Evolutionary conservation across 805 yeast genomes (phyloP), one percentile per base, ranked within the genome.

Genomic region (Candida krabiensis): DNA sequence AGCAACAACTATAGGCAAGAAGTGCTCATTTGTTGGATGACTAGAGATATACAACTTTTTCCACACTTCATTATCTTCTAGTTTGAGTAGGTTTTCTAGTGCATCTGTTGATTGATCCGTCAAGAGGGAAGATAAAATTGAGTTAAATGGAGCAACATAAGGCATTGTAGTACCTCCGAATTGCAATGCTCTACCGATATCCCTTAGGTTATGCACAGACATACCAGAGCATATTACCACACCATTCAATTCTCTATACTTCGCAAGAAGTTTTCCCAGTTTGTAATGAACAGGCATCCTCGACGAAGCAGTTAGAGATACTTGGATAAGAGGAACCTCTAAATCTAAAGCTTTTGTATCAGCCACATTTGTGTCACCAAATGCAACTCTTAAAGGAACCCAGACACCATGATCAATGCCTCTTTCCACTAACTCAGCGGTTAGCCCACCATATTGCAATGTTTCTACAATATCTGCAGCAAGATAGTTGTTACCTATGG

Each of bases 361-460:
- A 12, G 50, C 49, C 16, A 59, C 56, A 4, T 60, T 54, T 2
- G 64, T 41, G 19, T 67, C 56, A 28, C 76, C 69, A 46, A 85
- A 83, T 6, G 86, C 87, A 17, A 82, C 84, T 52, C 83, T 79
- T 42, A 81, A 69, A 1, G 91, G 91, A 5, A 83, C 89, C 88
- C 91, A 86, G 6, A 71, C 81, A 5, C 95, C 95, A 61, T 86
- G 95, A 55, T 86, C 95, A 16, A 86, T 60, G 8, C 93, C 93
- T 39, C 93, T 65, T n/a, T 63, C 55, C 0, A 73, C 66, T 8
- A 76, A 42, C 19, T 61, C 59, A 0, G 79, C 60, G 3, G 63
- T 49, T 34, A 81, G 64, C 0, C 81, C 83, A 16, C 58, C 45
- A 5, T 54, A 48, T 9, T 50, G 47, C 15, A 84, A 61, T 2